Base-by-base conservation (phyloP, 1,284 basidiomycete genomes). In the Veloporphyrellus conicus region DNA sequence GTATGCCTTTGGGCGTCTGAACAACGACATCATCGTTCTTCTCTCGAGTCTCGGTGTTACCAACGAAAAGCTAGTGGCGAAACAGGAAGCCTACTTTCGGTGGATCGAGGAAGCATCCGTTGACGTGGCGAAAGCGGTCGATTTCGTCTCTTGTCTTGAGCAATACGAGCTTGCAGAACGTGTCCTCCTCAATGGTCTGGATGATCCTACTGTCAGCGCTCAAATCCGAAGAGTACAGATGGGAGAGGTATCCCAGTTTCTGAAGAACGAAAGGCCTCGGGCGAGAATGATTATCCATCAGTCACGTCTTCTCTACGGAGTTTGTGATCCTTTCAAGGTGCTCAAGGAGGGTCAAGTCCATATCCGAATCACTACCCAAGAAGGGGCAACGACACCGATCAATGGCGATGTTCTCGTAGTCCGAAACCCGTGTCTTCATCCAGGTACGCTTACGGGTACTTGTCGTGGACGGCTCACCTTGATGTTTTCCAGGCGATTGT, bases 11-110 rank as follows among this genome's bases (percentile, higher is more conserved):
- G 79, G 77, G 2, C 72, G 81, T 10, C 68, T 84, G 20, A 84
- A 84, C 58, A 82, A 83, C 61, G 82, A 83, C 48, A 75, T 84
- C 54, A 77, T 84, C 12, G 77, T 80, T 19, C 75, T 84, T 7
- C 69, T 84, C 5, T 76, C 79, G 3, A 79, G 79, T 48, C 75
- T 84, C 2, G 82, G 81, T 0, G 68, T 84, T 40, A 68, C 76
- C 1, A 71, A 74, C 41, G 78, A 81, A 41, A 74, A 69, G 15
- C 58, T 84, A 3, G 57, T 79, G 5, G 62, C 62, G 1, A 82
- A 81, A 55, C 82, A 83, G 58, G 56, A 71, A n/a, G 66, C 69
- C 28, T 84, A 84, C 55, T 76, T 82, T 47, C 55, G 67, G 6
- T 82, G 80, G 80, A 75, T 84, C 28, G 55, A 57, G 19, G 62